phyloP scores from a whole-genome alignment of 2,329 filamentous ascomycete genomes.

The Ophiobolus disseminans region DNA sequence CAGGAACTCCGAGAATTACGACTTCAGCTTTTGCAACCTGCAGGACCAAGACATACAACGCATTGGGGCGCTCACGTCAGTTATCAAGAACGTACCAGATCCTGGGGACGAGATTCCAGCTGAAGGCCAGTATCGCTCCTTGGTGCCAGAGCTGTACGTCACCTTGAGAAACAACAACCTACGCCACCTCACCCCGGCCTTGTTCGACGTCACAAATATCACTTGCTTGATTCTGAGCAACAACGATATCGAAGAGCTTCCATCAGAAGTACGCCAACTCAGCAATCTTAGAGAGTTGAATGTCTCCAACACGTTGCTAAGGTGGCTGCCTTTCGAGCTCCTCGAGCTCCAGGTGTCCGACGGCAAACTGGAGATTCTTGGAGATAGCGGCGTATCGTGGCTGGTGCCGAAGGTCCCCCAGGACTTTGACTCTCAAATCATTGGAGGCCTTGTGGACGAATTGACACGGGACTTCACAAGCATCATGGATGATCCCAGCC shows the following conservation, averaged over 20 bases:
- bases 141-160: constrained; percentile 35
- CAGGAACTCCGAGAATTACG: constrained; percentile 21
- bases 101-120: constrained; percentile 32
- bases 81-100: constrained; percentile 34
- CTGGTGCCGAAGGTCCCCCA: not conserved
- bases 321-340: constrained; percentile 36
- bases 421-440: too few species aligned
- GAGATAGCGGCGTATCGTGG: constrained; percentile 1
- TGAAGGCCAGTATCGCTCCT: constrained; percentile 39
- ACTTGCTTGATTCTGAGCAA: constrained; percentile 29
- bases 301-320: constrained; percentile 31
- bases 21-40: constrained; percentile 20
- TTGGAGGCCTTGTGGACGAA: not conserved
- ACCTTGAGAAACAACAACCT: constrained; percentile 33
- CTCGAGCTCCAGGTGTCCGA: constrained; percentile 23
- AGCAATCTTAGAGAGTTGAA: constrained; percentile 28
- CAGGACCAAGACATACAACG: constrained; percentile 32
- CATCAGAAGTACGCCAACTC: constrained; percentile 32
- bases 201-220: constrained; percentile 38
- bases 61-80: constrained; percentile 31
- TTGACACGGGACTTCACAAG: not conserved
- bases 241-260: constrained; percentile 38
- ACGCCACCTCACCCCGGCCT: constrained; percentile 21
- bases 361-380: constrained; percentile 17
- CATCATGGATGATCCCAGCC: too few species aligned